Base-by-base conservation (phyloP, 2,329 filamentous ascomycete genomes). In the Alternaria consortialis region DNA sequence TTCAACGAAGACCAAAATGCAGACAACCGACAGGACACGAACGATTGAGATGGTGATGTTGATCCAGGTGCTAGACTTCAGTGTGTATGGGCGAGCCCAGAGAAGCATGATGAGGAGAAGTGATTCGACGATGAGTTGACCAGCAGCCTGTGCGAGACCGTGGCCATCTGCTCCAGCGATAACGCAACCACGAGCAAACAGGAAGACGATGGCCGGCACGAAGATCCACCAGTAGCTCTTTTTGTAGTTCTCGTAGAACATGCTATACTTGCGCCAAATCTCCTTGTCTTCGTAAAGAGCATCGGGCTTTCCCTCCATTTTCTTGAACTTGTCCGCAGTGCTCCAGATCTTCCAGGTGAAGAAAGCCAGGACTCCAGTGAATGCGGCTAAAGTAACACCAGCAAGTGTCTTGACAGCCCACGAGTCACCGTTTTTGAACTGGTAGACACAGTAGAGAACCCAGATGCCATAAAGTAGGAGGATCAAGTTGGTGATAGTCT, bases 201-300 rank as follows among this genome's bases (percentile, higher is more conserved):
- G 91, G 84, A 98, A 98, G 65, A 93, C 63, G 73, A 98, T 97
- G 63, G 87, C 84, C 0, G 95, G 95, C 13, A 98, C 86, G 76
- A 99, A 98, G 25, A 97, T 81, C 94, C 94, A 98, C 95, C 95
- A 99, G 83, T 94, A 97, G 70, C 90, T 88, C 80, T 91, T 93
- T 82, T 93, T 93, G 85, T 97, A 98, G 70, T 90, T 90, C 74
- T 98, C 95, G 83, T 99, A 99, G 82, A 99, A 98, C 64, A 97
- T 85, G 73, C 92, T 95, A 85, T 99, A 99, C 83, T 95, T 97
- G 77, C 92, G 86, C 94, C 95, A 97, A 40, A 90, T 89, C 60
- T 91, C 87, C 83, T 95, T 96, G 81, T 98, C 86, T 62, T 97
- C 91, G 79, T 93, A 98, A 8, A 99, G 85, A 12, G 83, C 87